Conservation (phyloP, 163 green algal genomes). For the Volvox carteri region DNA sequence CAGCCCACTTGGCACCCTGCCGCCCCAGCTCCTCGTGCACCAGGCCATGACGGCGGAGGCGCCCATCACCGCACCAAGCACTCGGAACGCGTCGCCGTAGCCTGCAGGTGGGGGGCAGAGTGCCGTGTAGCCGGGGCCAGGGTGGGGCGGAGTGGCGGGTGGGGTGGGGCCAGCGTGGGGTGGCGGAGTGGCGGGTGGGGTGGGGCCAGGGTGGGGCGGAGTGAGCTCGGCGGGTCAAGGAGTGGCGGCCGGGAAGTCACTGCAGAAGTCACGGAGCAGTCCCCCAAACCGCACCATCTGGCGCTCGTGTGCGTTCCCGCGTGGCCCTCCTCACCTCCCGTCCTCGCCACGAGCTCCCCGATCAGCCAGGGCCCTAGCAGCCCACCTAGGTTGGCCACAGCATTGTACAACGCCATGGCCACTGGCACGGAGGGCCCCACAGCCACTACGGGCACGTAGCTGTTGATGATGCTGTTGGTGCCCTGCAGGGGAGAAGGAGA, state of each 20-base stretch:
- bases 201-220: neutral
- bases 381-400: conserved; percentile 59
- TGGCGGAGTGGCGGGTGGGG: neutral
- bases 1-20: neutral
- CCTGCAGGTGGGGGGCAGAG: neutral
- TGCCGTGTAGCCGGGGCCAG: no score
- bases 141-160: no score
- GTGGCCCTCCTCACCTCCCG: conserved; percentile 31
- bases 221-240: neutral
- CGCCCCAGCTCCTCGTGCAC: conserved; percentile 33
- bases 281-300: no score
- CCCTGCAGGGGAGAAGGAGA: conserved; percentile 21
- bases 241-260: neutral
- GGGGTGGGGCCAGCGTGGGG: no score
- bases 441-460: conserved; percentile 38
- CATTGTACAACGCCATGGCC: conserved; percentile 62
- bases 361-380: conserved; percentile 57
- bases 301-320: no score
- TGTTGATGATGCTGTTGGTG: conserved; percentile 62
- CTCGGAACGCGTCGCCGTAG: conserved; percentile 51
- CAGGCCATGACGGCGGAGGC: conserved; percentile 48
- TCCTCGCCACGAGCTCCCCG: conserved; percentile 55
- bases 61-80: conserved; percentile 55
- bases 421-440: conserved; percentile 16
- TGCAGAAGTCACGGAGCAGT: no score